Conservation (phyloP, 73 alveolate species). For the Uronychia binucleata region DNA sequence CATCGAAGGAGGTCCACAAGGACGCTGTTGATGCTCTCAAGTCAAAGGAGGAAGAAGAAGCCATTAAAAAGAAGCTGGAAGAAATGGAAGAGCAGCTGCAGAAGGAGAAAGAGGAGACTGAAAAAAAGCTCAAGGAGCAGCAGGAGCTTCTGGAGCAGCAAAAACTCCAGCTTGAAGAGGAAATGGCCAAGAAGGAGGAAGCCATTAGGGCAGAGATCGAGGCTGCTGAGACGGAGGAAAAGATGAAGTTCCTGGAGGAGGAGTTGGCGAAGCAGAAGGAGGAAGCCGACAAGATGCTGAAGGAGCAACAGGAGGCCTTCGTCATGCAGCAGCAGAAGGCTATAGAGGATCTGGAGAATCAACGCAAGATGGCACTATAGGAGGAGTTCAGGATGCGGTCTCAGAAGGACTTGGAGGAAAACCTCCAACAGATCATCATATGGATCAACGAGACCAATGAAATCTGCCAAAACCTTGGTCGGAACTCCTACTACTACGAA, state of each 20-base stretch:
- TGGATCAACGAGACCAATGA: conserved; percentile 55
- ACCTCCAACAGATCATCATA: conserved; percentile 36
- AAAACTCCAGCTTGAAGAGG: conserved; percentile 36
- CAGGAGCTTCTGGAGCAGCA: conserved; percentile 42
- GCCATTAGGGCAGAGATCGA: conserved; percentile 1
- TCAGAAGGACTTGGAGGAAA: conserved; percentile 44
- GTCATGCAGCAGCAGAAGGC: conserved; percentile 42
- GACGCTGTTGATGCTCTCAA: conserved; percentile 30
- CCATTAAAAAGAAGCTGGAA: conserved; percentile 44
- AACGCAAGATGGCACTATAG: conserved; percentile 29
- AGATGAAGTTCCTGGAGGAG: conserved; percentile 29
- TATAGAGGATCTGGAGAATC: conserved; percentile 26
- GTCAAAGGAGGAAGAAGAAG: conserved; percentile 45
- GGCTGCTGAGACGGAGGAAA: conserved; percentile 33
- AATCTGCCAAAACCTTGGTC: conserved; percentile 41
- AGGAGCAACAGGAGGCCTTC: conserved; percentile 34
- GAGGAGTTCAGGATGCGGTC: conserved; percentile 37
- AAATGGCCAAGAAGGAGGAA: conserved; percentile 27
- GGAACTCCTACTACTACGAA: conserved; percentile 45
- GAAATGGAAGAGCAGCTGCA: conserved; percentile 60
- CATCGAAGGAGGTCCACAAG: conserved; percentile 42
- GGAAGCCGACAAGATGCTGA: conserved; percentile 33
- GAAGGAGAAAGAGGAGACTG: conserved; percentile 29
- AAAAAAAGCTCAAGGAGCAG: conserved; percentile 40
- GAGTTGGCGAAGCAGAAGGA: conserved; percentile 32